phyloP scores from a whole-genome alignment of 2,329 filamentous ascomycete genomes.

The Pyrenochaeta sp. region DNA sequence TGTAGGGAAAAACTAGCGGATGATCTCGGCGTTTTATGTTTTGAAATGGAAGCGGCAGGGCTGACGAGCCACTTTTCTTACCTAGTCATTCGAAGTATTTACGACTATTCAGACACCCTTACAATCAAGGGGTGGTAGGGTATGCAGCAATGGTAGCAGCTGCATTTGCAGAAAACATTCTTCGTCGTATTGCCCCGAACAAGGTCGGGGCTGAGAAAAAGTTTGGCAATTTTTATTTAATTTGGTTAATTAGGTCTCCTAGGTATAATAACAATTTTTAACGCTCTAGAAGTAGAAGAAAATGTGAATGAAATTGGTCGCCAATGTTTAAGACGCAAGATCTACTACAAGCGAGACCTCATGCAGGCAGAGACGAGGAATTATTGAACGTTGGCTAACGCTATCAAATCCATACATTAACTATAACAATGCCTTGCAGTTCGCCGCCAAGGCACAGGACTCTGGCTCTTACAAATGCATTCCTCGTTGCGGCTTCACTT shows the following conservation, averaged over 20 bases:
- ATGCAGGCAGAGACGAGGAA: neutral
- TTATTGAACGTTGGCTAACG: conserved; percentile 37
- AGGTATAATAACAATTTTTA: too few species aligned
- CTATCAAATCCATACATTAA: conserved; percentile 45
- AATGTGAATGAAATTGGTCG: neutral
- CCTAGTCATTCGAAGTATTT: conserved; percentile 1
- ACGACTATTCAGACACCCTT: conserved; percentile 1
- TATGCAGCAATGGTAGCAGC: conserved; percentile 14
- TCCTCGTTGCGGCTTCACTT: conserved; percentile 47
- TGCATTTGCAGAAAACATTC: conserved; percentile 28
- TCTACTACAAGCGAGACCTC: too few species aligned
- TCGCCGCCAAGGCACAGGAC: conserved; percentile 36
- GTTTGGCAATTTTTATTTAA: conserved; percentile 16
- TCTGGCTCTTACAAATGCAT: conserved; percentile 42
- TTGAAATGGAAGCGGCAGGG: conserved; percentile 1
- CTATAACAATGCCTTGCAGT: conserved; percentile 30
- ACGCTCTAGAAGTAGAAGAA: neutral
- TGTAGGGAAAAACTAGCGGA: conserved; percentile 1
- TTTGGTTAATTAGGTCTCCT: neutral
- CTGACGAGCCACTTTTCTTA: conserved; percentile 1
- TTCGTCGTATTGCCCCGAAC: conserved; percentile 19
- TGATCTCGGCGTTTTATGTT: neutral
- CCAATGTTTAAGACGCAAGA: neutral
- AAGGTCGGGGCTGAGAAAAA: conserved; percentile 25
- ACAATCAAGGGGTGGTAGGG: conserved; percentile 10